phyloP scores from a whole-genome alignment of 345 rosid genomes.

The Geranium brycei region DNA sequence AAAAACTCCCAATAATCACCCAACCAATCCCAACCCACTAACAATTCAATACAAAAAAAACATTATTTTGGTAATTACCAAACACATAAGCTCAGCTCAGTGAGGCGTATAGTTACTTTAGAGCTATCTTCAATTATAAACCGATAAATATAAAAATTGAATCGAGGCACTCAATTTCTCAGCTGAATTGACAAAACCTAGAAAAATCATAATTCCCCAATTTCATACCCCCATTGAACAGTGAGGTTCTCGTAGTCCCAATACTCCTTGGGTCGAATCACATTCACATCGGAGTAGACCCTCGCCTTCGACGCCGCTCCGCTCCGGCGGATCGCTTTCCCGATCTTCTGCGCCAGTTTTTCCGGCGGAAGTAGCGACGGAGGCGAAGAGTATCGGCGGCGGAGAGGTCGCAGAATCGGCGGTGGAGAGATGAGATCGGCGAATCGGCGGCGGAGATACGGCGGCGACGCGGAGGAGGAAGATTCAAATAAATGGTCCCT shows the following conservation, averaged over 20 bases:
- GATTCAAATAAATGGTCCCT: neutral
- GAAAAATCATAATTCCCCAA: neutral
- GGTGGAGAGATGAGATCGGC: neutral
- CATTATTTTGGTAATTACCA: too few relatives aligned
- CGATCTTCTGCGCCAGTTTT: constrained; percentile 97
- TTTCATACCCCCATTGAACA: constrained; percentile 77
- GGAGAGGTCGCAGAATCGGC: neutral
- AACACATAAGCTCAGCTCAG: too few relatives aligned
- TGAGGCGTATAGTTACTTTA: too few relatives aligned
- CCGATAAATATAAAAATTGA: too few relatives aligned
- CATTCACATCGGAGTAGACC: constrained; percentile 85
- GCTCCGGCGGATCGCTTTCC: constrained; percentile 74
- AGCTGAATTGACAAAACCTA: neutral
- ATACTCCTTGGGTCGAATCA: constrained; percentile 77
- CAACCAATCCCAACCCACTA: too few relatives aligned
- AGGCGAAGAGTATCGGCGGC: neutral
- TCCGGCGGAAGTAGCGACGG: constrained; percentile 21
- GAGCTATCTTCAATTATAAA: too few relatives aligned
- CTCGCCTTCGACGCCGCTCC: constrained; percentile 94
- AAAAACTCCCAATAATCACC: too few relatives aligned
- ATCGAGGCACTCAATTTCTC: too few relatives aligned
- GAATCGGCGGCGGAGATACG: constrained; percentile 18
- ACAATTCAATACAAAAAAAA: too few relatives aligned
- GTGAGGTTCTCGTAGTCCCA: constrained; percentile 80
- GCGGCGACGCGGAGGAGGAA: constrained; percentile 18